Base-by-base conservation (phyloP, 768 basidiomycete genomes). In the Collybia sp. region DNA sequence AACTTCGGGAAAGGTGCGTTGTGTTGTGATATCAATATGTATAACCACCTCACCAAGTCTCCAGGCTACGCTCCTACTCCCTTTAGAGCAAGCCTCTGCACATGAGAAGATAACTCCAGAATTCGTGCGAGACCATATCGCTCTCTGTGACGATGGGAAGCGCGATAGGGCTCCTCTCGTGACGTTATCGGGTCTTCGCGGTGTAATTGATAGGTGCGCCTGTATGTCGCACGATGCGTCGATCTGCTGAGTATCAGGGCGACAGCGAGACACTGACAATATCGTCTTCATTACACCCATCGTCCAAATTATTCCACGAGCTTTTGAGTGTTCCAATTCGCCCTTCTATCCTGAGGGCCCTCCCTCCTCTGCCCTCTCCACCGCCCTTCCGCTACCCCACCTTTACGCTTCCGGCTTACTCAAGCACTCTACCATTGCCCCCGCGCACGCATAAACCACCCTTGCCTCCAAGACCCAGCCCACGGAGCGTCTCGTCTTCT, bases 151-250 rank as follows among this genome's bases (percentile, higher is more conserved):
- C 43, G 70, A 69, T 1, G 58, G 71, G 12, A 67, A 76, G 1
- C 66, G 72, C 17, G 68, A 70, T 31, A 60, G 69, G 40, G 70
- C 77, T 3, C 75, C 77, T 30, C 62, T 92, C 11, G 75, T 92
- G 3, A 91, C 91, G 0, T 66, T 94, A 31, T 93, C 91, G 0
- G 95, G 94, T 4, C 66, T 97, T 19, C 71, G 93, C 16, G 93
- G 91, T 5, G 73, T 69, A 3, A 61, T 91, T 12, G 67, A 74
- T 39, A 73, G 76, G 85, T 88, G 65, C 47, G 79, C 67, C 41
- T 16, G 17, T 38, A 6, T 17, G 35, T 42, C n/a, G 3, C 33
- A 15, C 12, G 17, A 5, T 49, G 15, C 47, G 18, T 35, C 25
- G 19, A 37, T 10, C 30, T 49, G 25, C 25, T 25, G 25, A 25